Conservation (phyloP, 2,329 filamentous ascomycete genomes). For the Esteya vermicola region DNA sequence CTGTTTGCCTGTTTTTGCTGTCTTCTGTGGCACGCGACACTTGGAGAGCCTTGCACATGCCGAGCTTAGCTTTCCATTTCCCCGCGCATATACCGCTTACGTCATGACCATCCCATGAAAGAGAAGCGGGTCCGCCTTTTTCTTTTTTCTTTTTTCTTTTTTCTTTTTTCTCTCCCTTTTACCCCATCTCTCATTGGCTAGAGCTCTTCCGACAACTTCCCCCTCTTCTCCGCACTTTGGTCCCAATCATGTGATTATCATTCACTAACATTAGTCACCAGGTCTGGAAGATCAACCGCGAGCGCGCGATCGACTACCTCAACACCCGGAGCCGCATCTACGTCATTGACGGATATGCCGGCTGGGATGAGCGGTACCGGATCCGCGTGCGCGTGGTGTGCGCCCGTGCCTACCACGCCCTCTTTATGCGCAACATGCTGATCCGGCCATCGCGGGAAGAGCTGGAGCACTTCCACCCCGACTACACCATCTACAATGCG, state of each 20-base stretch:
- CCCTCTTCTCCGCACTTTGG: slow-evolving; percentile 6
- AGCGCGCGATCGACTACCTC: slow-evolving; percentile 96
- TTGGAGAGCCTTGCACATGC: background rate
- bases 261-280: slow-evolving; percentile 26
- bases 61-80: background rate
- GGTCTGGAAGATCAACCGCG: slow-evolving; percentile 99
- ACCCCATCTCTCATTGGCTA: background rate
- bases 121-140: no score
- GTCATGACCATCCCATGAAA: background rate
- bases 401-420: slow-evolving; percentile 95
- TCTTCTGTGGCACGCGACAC: no score
- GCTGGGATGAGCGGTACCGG: slow-evolving; percentile 97
- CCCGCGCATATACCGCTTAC: slow-evolving; percentile 1
- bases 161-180: no score
- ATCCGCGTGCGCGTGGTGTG: slow-evolving; percentile 97
- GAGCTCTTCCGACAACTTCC: slow-evolving; percentile 7
- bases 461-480: slow-evolving; percentile 93
- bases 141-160: no score
- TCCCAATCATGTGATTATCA: background rate
- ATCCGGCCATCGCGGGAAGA: slow-evolving; percentile 86
- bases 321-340: slow-evolving; percentile 99
- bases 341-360: slow-evolving; percentile 91
- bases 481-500: slow-evolving; percentile 99
- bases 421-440: slow-evolving; percentile 99
- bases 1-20: slow-evolving; percentile 6